Evolutionary conservation across 2,329 filamentous ascomycete genomes (phyloP).

Genomic region (Cladophialophora immunda): DNA sequence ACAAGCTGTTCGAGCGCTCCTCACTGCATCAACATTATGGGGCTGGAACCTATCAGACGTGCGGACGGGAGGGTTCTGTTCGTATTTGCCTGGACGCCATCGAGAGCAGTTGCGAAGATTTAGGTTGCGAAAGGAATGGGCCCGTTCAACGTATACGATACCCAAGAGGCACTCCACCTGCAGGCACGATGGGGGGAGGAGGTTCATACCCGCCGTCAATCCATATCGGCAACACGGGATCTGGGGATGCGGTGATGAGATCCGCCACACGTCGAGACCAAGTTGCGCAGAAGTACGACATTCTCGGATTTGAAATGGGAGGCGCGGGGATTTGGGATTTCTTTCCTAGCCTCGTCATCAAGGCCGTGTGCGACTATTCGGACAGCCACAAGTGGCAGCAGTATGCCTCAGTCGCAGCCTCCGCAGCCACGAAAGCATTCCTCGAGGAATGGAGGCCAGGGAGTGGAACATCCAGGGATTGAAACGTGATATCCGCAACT

Average conservation of each 20-base stretch:
- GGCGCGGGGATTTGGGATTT: constrained; percentile 36
- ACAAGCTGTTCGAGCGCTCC: neutral
- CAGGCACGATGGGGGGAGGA: neutral
- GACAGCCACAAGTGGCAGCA: constrained; percentile 33
- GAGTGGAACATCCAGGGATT: neutral
- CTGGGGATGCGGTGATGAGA: constrained; percentile 53
- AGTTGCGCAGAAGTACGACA: constrained; percentile 41
- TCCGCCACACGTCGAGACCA: constrained; percentile 48
- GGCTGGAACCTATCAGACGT: neutral
- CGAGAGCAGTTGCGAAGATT: constrained; percentile 10
- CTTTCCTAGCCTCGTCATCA: constrained; percentile 35
- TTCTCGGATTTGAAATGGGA: constrained; percentile 40
- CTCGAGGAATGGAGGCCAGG: constrained; percentile 7
- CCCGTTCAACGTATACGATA: neutral
- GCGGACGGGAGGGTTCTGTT: neutral
- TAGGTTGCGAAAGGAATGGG: neutral
- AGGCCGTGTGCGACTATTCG: constrained; percentile 37
- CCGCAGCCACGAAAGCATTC: constrained; percentile 23
- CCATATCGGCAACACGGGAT: constrained; percentile 52
- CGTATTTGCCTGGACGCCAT: neutral
- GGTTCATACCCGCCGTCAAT: neutral
- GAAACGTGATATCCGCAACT: neutral
- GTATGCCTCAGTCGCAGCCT: constrained; percentile 32
- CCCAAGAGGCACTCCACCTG: neutral
- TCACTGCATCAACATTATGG: neutral